phyloP scores from a whole-genome alignment of 2,329 filamentous ascomycete species.

The Stachybotrys echinatus region DNA sequence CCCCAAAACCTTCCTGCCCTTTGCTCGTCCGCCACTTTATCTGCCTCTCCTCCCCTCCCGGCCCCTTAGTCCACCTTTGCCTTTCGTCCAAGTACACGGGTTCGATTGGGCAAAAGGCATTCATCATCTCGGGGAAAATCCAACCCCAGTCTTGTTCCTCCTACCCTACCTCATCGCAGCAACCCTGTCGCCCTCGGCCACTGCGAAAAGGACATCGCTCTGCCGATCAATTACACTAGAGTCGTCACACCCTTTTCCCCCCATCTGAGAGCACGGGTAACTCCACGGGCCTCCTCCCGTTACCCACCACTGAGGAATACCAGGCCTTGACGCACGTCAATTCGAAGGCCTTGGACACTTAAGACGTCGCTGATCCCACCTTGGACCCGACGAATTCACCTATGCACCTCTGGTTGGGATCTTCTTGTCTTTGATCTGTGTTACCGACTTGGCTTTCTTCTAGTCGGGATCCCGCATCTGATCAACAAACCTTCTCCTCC shows the following conservation, averaged over 20 bases:
- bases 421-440: conserved; percentile 34
- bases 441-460: conserved; percentile 40
- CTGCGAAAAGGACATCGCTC: conserved; percentile 44
- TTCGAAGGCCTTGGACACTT: conserved; percentile 40
- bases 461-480: conserved; percentile 44
- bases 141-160: conserved; percentile 22
- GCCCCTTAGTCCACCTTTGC: too few species aligned
- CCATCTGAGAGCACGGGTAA: conserved; percentile 21
- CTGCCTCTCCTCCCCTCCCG: neutral
- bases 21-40: too few species aligned
- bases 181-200: conserved; percentile 40
- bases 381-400: conserved; percentile 24
- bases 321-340: conserved; percentile 32
- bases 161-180: conserved; percentile 33
- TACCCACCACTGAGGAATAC: conserved; percentile 25
- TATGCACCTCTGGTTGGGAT: conserved; percentile 27
- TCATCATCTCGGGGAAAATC: neutral
- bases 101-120: neutral
- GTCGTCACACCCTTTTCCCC: conserved; percentile 42
- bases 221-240: conserved; percentile 50
- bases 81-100: neutral
- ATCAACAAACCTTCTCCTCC: conserved; percentile 38
- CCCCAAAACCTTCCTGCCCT: too few species aligned
- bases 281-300: conserved; percentile 30
- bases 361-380: conserved; percentile 56